These are phyloP conservation scores for Thalassiosira exigua DNA, from an alignment of 352 stramenopile genomes.

Conservation along the genomic window DNA sequence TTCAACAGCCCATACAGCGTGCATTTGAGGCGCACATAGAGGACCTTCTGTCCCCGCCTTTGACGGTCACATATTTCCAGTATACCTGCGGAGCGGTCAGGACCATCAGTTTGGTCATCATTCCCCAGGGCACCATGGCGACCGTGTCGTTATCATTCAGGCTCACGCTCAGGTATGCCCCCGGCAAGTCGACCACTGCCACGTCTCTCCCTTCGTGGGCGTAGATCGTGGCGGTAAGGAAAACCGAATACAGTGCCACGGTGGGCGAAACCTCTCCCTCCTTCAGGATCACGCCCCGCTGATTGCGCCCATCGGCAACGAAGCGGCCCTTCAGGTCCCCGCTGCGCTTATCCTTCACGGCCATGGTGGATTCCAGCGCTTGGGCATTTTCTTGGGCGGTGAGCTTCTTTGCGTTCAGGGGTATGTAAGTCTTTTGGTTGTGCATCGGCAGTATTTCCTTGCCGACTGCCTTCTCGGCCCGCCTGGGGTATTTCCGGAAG, in stretches of 20 bases:
- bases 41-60: slow-evolving; percentile 5
- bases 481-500: no score
- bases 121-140: slow-evolving; percentile 22
- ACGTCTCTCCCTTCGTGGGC: slow-evolving; percentile 43
- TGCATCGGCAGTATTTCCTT: no score
- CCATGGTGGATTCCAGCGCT: slow-evolving; percentile 48
- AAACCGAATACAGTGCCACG: no score
- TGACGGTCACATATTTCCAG: slow-evolving; percentile 17
- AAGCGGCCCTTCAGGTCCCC: slow-evolving; percentile 42
- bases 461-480: no score
- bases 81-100: slow-evolving; percentile 32
- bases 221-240: no score
- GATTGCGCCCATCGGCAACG: slow-evolving; percentile 55
- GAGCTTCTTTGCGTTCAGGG: no score
- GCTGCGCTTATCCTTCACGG: slow-evolving; percentile 54
- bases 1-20: slow-evolving; percentile 34
- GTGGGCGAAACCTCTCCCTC: slow-evolving; percentile 53
- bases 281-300: slow-evolving; percentile 32
- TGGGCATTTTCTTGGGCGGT: slow-evolving; percentile 27
- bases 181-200: slow-evolving; percentile 40
- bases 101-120: slow-evolving; percentile 38
- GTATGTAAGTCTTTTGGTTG: no score
- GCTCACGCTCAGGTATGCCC: slow-evolving; percentile 53
- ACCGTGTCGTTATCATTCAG: no score
- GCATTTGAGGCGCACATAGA: slow-evolving; percentile 36